Evolutionary conservation across 495 filamentous ascomycete species (phyloP), one percentile per base, ranked within the genome.

Genomic region (Hyaloscypha finlandica): DNA sequence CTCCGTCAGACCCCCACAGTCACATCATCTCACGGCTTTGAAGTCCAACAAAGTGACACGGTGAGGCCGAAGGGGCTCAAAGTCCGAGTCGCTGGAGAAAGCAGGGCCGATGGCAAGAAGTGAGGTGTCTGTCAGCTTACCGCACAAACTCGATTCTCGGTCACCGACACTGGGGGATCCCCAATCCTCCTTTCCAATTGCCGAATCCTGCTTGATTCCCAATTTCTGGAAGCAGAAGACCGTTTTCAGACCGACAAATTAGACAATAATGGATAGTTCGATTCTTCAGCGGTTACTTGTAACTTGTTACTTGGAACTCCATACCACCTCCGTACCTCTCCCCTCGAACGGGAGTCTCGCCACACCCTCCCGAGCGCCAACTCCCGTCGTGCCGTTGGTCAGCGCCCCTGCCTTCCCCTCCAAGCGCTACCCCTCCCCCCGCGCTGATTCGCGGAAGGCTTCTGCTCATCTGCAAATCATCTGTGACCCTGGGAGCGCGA

Each of bases 1-100:
- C 57, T 57, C 37, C 58, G 57, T 67, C 56, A 70, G 32, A 53
- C 60, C n/a, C 37, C 1, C 42, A 48, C 42, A 19, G 14, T 25
- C 25, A 25, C 19, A 20, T 39, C 32, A 19, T 14, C 6, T 58
- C 16, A 16, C 55, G 42, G 16, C 11, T 19, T 48, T 12, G 42
- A 48, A 14, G 42, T 48, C 16, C 11, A 48, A 48, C 2, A 12
- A 48, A 48, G 42, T 48, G 9, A 6, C 42, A 48, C 35, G 12
- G 35, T 37, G 12, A 48, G 42, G 16, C 16, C 42, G 16, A 14
- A 48, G 16, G 42, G 11, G 42, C 42, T 48, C 16, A 19, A 14
- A 48, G 42, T 1, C 42, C 42, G 42, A 14, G 42, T 19, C 2
- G 4, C 42, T 48, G 9, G 6, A 48, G 42, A 4, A 14, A 48